A percentile compares a stretch with the other conserved stretches of the same genome.
phyloP scores from a whole-genome alignment of 2,329 filamentous ascomycete genomes.

The Elsinoe arachidis region DNA sequence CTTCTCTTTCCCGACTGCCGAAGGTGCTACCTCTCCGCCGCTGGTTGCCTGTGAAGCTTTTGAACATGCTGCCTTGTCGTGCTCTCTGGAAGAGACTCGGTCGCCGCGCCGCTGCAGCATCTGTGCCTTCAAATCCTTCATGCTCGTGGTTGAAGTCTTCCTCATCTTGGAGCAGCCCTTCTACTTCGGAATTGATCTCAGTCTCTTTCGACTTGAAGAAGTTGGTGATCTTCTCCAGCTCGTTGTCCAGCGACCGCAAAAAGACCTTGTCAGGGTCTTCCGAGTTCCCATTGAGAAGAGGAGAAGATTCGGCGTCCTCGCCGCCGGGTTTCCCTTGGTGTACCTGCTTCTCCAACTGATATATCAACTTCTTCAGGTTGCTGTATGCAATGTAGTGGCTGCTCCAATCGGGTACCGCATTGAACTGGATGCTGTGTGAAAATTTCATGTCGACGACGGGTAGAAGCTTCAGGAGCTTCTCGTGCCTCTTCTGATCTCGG shows the following conservation, averaged over 20 bases:
- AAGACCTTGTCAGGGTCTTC: constrained; percentile 75
- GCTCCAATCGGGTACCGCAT: constrained; percentile 99
- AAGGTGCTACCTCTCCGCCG: constrained; percentile 38
- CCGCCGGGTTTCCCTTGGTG: constrained; percentile 49
- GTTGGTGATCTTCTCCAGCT: constrained; percentile 86
- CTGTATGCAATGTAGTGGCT: constrained; percentile 97
- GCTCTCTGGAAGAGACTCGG: constrained; percentile 26
- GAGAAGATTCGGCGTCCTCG: constrained; percentile 72
- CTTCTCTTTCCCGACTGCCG: constrained; percentile 36
- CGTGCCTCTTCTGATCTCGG: constrained; percentile 24
- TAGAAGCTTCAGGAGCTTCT: constrained; percentile 63
- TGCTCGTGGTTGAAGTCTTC: constrained; percentile 57
- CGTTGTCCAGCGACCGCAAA: constrained; percentile 68
- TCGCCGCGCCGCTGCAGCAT: constrained; percentile 26
- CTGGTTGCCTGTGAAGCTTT: constrained; percentile 36
- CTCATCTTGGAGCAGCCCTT: constrained; percentile 66
- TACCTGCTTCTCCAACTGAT: constrained; percentile 80
- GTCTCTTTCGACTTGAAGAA: constrained; percentile 87
- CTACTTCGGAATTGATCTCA: constrained; percentile 75
- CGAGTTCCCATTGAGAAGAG: constrained; percentile 59
- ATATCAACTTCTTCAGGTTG: constrained; percentile 98
- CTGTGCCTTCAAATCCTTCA: constrained; percentile 29
- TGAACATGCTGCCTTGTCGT: constrained; percentile 45
- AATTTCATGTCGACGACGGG: constrained; percentile 94
- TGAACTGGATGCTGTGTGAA: constrained; percentile 98